Evolutionary conservation across 345 rosid genomes (phyloP), one percentile per base, ranked within the genome.

Genomic region (Populus ilicifolia): DNA sequence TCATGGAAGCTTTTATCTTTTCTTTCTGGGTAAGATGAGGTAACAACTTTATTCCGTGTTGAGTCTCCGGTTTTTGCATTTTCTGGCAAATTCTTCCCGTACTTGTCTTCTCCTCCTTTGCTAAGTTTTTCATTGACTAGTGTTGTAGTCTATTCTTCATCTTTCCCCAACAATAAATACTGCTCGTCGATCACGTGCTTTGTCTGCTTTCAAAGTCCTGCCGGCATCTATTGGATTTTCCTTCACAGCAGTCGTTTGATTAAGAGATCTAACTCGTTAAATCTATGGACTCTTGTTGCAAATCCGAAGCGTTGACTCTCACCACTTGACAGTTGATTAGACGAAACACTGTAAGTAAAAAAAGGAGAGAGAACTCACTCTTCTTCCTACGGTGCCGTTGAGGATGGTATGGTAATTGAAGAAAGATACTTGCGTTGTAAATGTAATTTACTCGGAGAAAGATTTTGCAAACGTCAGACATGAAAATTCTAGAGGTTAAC

Each of bases 11-110:
- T 20, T 69, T 54, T 39, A 5, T 1, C 41, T 27, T n/a, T 13
- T 69, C 30, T n/a, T 14, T 76, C 61, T 18, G 30, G 46, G 80
- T 62, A 62, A 67, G 38, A 64, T 43, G 50, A 50, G 50, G 12
- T 9, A 13, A 64, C 9, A 17, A 10, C 59, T 39, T 78, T 78
- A 33, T 38, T 16, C 23, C 0, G 59, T 75, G 38, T 13, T 41
- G 52, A 67, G 38, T 44, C 3, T 30, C 33, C 36, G 44, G 69
- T 73, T 76, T 23, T 0, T 5, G 9, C 76, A 38, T 63, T 30
- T 67, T 82, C 48, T 29, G 82, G 73, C 21, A 79, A 38, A 69
- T 69, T 23, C 78, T 72, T 73, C 62, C 3, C 5, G 39, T 29
- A 9, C 25, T 36, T 70, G 50, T 69, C 56, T 64, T 73, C 69